Evolutionary conservation across 441 rosid genomes (phyloP).

Genomic region (Erodium texanum): DNA sequence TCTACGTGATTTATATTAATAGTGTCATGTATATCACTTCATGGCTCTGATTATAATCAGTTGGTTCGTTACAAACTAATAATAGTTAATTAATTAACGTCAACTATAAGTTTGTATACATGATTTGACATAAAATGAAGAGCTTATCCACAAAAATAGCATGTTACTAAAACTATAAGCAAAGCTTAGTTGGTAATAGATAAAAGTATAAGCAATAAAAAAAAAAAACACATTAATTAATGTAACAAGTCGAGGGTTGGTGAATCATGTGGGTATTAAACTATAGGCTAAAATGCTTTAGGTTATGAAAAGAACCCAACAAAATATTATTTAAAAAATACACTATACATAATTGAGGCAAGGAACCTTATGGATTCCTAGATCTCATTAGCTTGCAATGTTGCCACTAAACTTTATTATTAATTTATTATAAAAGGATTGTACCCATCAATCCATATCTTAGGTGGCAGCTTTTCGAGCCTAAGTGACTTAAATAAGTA

Average conservation of each 20-base stretch:
- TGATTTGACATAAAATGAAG: neutral
- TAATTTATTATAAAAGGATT: constrained; percentile 10
- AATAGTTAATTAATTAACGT: neutral
- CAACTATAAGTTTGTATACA: neutral
- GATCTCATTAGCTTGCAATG: constrained; percentile 27
- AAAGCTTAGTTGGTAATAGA: too few species aligned
- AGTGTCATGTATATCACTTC: too few species aligned
- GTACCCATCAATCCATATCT: constrained; percentile 21
- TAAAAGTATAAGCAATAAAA: too few species aligned
- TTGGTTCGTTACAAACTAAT: neutral
- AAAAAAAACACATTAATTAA: too few species aligned
- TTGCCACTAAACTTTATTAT: neutral
- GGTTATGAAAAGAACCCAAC: constrained; percentile 14
- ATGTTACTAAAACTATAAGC: neutral
- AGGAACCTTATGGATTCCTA: constrained; percentile 27
- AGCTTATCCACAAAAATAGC: neutral
- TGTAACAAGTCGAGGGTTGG: neutral
- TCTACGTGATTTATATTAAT: too few species aligned
- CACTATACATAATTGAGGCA: constrained; percentile 31
- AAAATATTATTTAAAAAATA: constrained; percentile 10
- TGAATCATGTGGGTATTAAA: constrained; percentile 22
- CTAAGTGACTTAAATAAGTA: too few species aligned
- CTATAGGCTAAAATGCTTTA: constrained; percentile 18
- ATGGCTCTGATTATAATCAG: too few species aligned
- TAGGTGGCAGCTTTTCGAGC: constrained; percentile 26